Evolutionary conservation across 2,329 filamentous ascomycete genomes (phyloP).

Genomic region (Botrytis medusae): DNA sequence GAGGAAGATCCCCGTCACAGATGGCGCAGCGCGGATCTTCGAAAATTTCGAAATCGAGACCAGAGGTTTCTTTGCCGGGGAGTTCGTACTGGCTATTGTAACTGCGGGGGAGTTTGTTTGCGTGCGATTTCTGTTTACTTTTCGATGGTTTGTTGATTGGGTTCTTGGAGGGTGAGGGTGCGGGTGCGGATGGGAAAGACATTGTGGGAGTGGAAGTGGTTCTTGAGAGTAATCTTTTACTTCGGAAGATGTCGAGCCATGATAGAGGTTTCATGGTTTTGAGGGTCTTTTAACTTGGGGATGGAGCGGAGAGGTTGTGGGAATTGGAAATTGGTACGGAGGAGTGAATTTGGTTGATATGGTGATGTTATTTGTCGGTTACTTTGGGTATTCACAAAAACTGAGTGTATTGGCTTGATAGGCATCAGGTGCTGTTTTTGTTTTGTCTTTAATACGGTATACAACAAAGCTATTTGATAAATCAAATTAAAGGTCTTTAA

Average conservation of each 20-base stretch:
- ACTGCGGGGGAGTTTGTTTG: not conserved
- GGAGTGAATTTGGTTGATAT: not conserved
- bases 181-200: not conserved
- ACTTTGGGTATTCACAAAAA: not conserved
- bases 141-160: not conserved
- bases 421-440: not conserved
- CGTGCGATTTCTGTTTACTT: not conserved
- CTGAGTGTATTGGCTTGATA: not conserved
- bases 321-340: not conserved
- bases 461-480: not conserved
- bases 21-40: not conserved
- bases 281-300: not conserved
- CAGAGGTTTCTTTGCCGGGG: not conserved
- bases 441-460: not conserved
- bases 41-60: not conserved
- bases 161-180: not conserved
- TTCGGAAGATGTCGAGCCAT: not conserved
- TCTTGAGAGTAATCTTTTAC: not conserved
- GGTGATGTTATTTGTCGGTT: not conserved
- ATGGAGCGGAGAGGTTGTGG: not conserved
- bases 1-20: not conserved
- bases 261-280: not conserved
- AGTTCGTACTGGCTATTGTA: not conserved
- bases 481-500: not conserved
- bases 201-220: not conserved